phyloP scores from a whole-genome alignment of 139 green algal species.

The Microglena sp. region DNA sequence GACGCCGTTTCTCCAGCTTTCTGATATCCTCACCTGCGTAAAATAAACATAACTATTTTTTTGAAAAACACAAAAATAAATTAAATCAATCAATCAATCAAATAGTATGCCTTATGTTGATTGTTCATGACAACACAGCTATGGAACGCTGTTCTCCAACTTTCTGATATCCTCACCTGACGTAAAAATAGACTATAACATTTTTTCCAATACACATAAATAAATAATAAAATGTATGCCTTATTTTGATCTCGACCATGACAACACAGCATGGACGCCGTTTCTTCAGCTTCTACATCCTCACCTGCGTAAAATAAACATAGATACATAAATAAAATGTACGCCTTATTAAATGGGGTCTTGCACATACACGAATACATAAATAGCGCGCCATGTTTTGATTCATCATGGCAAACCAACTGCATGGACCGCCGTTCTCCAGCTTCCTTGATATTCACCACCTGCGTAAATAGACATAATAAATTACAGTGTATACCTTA shows the following conservation, averaged over 20 bases:
- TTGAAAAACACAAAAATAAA: not conserved
- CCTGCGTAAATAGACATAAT: too few relatives aligned
- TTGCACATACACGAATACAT: too few relatives aligned
- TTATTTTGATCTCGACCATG: not conserved
- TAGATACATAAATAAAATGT: not conserved
- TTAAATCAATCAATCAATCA: too few relatives aligned
- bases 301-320: not conserved
- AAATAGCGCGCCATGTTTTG: too few relatives aligned
- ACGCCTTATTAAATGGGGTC: too few relatives aligned
- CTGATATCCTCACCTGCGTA: slow-evolving; percentile 86
- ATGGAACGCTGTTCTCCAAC: not conserved
- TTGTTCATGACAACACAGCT: not conserved
- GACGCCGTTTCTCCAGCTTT: slow-evolving; percentile 83
- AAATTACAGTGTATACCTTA: too few relatives aligned
- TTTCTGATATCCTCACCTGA: slow-evolving; percentile 37
- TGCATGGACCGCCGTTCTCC: too few relatives aligned
- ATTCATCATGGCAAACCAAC: too few relatives aligned
- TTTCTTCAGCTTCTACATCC: not conserved
- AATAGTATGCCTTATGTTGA: not conserved
- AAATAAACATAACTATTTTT: not conserved
- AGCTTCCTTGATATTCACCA: too few relatives aligned
- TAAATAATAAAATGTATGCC: not conserved
- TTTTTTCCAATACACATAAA: not conserved
- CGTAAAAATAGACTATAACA: not conserved
- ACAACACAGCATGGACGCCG: not conserved